These are phyloP conservation scores for Boletus vermiculosoides DNA, from an alignment of 768 basidiomycete genomes.

Conservation along the genomic window DNA sequence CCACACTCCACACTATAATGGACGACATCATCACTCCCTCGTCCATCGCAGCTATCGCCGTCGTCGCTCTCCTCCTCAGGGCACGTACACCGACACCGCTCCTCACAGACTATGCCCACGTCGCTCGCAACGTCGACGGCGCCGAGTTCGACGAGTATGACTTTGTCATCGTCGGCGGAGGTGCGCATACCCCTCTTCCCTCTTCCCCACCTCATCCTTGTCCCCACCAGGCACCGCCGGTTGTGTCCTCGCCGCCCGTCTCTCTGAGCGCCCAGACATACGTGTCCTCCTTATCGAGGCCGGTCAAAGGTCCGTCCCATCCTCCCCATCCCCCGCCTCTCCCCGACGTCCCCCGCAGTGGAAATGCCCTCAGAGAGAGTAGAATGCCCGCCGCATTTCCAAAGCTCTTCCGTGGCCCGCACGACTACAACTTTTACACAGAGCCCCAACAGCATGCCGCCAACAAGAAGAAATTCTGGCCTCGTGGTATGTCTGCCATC, in stretches of 20 bases:
- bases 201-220: neutral
- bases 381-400: conserved; percentile 46
- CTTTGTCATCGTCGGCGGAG: conserved; percentile 56
- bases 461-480: conserved; percentile 55
- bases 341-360: conserved; percentile 34
- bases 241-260: conserved; percentile 43
- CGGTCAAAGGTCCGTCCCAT: conserved; percentile 44
- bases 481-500: conserved; percentile 48
- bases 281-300: conserved; percentile 42
- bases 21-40: too few relatives aligned
- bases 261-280: conserved; percentile 37
- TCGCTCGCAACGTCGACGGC: conserved; percentile 5
- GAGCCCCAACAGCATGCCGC: conserved; percentile 52
- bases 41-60: neutral
- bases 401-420: conserved; percentile 42
- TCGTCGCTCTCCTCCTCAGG: neutral
- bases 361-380: conserved; percentile 38
- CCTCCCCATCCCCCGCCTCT: too few relatives aligned
- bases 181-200: conserved; percentile 22
- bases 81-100: neutral
- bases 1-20: too few relatives aligned
- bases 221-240: conserved; percentile 42
- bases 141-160: conserved; percentile 39
- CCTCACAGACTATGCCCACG: neutral
- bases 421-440: conserved; percentile 56